These are phyloP conservation scores for Fusarium sterilihyphosum DNA, from an alignment of 2,329 filamentous ascomycete species.

Conservation along the genomic window DNA sequence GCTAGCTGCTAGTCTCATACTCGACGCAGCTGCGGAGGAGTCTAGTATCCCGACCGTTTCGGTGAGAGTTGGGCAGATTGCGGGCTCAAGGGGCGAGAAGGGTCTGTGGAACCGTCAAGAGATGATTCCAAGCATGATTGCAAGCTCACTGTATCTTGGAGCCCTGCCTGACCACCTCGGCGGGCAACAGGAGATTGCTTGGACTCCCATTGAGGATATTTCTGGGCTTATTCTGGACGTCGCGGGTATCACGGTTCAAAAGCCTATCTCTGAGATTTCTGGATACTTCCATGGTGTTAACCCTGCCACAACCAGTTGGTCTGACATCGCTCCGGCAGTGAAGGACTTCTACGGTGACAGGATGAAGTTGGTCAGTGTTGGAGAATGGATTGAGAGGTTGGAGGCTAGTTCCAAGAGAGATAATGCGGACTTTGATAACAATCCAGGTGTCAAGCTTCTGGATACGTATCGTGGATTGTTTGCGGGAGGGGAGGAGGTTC, in stretches of 20 bases:
- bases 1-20: not conserved
- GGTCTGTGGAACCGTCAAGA: conserved; percentile 10
- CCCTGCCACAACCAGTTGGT: not conserved
- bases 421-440: not conserved
- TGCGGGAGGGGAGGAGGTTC: not conserved
- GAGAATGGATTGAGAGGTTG: not conserved
- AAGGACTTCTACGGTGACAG: not conserved
- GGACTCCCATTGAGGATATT: not conserved
- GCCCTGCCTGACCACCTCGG: not conserved
- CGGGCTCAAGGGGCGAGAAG: not conserved
- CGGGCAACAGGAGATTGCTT: not conserved
- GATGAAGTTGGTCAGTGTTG: not conserved
- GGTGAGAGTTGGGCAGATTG: not conserved
- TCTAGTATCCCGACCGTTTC: not conserved
- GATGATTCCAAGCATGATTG: conserved; percentile 1
- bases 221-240: not conserved
- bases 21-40: not conserved
- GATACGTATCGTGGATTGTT: not conserved
- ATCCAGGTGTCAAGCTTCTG: not conserved
- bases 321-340: not conserved
- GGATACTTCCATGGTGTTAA: conserved; percentile 17
- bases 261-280: not conserved
- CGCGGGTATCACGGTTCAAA: not conserved
- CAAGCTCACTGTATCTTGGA: conserved; percentile 3
- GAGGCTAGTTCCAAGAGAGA: not conserved